Evolutionary conservation across 1,284 basidiomycete genomes (phyloP).

Genomic region (Heterobasidion parviporum): DNA sequence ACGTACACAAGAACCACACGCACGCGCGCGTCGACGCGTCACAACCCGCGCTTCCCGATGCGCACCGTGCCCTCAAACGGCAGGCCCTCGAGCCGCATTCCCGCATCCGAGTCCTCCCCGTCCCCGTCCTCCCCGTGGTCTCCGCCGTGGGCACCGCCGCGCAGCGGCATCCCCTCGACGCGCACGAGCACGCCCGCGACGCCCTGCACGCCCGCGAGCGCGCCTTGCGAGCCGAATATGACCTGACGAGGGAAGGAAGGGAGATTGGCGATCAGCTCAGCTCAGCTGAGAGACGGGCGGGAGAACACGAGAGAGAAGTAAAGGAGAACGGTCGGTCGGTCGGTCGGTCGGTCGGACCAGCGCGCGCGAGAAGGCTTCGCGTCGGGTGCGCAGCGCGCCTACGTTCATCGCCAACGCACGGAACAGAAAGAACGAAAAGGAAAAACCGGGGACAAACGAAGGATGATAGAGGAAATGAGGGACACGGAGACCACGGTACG

Average conservation of each 20-base stretch:
- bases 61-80: conserved; percentile 61
- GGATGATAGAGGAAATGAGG: not conserved
- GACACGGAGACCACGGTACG: conserved; percentile 9
- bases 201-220: conserved; percentile 62
- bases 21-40: not conserved
- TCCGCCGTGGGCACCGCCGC: conserved; percentile 18
- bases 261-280: too few relatives aligned
- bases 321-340: too few relatives aligned
- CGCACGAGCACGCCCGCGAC: conserved; percentile 50
- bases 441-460: too few relatives aligned
- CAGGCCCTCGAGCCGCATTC: conserved; percentile 51
- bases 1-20: not conserved
- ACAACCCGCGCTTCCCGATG: conserved; percentile 45
- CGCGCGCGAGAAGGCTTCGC: too few relatives aligned
- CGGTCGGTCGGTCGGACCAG: too few relatives aligned
- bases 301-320: not conserved
- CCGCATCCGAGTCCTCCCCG: conserved; percentile 10
- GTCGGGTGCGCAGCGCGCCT: too few relatives aligned
- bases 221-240: conserved; percentile 56
- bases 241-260: conserved; percentile 45
- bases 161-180: conserved; percentile 55
- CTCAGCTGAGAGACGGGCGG: too few relatives aligned
- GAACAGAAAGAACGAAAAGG: too few relatives aligned
- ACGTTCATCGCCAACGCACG: too few relatives aligned
- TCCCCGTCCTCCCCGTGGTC: not conserved